Conservation (phyloP, 805 yeast species). For the Debaryomyces maramus region DNA sequence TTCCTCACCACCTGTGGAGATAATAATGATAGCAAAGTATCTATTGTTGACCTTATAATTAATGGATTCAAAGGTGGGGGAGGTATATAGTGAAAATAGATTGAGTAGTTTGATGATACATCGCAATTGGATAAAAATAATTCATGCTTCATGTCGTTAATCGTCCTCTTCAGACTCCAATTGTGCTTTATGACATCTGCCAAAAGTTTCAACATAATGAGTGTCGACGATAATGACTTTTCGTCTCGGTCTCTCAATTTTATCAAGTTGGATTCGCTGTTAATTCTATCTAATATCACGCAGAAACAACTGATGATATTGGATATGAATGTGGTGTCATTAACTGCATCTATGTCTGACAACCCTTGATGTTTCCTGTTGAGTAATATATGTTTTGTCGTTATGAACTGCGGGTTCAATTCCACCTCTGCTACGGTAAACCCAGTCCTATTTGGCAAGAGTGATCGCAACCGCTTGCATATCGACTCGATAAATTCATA, state of each 20-base stretch:
- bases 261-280: constrained; percentile 19
- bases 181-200: constrained; percentile 24
- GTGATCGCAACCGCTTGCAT: constrained; percentile 29
- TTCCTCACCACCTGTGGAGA: constrained; percentile 30
- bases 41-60: constrained; percentile 22
- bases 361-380: constrained; percentile 10
- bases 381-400: constrained; percentile 30
- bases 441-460: constrained; percentile 42
- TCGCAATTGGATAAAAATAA: constrained; percentile 9
- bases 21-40: constrained; percentile 28
- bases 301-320: constrained; percentile 23
- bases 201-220: constrained; percentile 33
- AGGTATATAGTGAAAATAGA: constrained; percentile 27
- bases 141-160: constrained; percentile 11
- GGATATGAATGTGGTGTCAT: constrained; percentile 16
- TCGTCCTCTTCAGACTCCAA: constrained; percentile 28
- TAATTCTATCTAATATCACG: constrained; percentile 22
- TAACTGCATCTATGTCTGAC: constrained; percentile 5
- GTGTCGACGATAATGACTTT: constrained; percentile 29
- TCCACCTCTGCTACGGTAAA: constrained; percentile 40
- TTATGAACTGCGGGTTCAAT: constrained; percentile 38
- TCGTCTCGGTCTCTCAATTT: constrained; percentile 31
- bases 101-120: constrained; percentile 20
- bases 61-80: constrained; percentile 27
- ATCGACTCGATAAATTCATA: constrained; percentile 24